Evolutionary conservation across 2,329 filamentous ascomycete species (phyloP).

Genomic region (Aspergillus thermomutatus): DNA sequence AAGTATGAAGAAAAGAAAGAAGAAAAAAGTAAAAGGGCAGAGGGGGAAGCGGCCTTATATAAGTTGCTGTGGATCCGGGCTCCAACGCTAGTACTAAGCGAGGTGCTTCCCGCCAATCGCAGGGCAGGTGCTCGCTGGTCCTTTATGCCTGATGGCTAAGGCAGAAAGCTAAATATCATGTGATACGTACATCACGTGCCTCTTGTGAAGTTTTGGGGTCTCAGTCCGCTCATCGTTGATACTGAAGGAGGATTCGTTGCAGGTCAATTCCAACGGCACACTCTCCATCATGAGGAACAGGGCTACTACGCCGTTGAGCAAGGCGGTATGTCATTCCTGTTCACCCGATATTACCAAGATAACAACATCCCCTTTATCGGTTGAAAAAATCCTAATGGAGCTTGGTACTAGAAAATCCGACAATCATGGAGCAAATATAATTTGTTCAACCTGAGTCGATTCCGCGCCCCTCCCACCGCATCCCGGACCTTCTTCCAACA

Average conservation of each 20-base stretch:
- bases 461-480: constrained; percentile 45
- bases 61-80: constrained; percentile 2
- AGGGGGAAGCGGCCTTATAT: constrained; percentile 27
- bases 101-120: constrained; percentile 17
- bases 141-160: constrained; percentile 11
- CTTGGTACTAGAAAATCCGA: constrained; percentile 69
- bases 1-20: constrained; percentile 50
- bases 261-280: constrained; percentile 8
- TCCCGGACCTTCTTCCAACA: constrained; percentile 86
- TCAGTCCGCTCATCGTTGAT: constrained; percentile 23
- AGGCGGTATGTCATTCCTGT: constrained; percentile 31
- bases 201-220: constrained; percentile 34
- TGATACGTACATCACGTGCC: constrained; percentile 23
- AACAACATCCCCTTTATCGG: background rate
- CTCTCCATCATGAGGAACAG: constrained; percentile 44
- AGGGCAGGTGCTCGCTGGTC: background rate
- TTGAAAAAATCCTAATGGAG: background rate
- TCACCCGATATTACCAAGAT: background rate
- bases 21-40: constrained; percentile 24
- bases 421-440: constrained; percentile 98
- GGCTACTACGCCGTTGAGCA: constrained; percentile 40
- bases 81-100: constrained; percentile 30
- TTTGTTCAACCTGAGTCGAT: constrained; percentile 76
- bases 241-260: constrained; percentile 3
- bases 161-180: background rate